Percentiles rank a stretch among this genome's conserved stretches.
Conservation (phyloP, 306 rosid genomes). For the Betula pendula region DNA sequence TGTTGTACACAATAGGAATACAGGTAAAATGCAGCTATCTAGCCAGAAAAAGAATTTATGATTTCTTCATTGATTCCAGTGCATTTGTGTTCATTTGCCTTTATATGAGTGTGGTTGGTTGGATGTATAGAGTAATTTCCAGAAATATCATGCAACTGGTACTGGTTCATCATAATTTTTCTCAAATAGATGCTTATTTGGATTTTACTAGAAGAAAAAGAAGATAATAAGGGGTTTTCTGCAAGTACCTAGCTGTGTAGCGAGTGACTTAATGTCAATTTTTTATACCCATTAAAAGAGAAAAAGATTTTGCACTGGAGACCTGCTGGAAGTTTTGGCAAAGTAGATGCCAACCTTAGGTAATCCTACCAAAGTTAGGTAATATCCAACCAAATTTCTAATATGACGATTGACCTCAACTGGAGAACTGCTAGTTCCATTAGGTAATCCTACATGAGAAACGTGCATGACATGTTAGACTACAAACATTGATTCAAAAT, state of each 20-base stretch:
- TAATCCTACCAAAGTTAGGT: too few relatives aligned
- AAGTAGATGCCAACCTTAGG: too few relatives aligned
- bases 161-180: not conserved
- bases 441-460: not conserved
- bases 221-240: not conserved
- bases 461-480: not conserved
- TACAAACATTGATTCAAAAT: not conserved
- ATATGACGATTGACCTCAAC: not conserved
- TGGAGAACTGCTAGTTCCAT: not conserved
- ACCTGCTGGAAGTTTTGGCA: not conserved
- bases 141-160: not conserved
- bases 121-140: conserved; percentile 12
- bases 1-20: conserved; percentile 84
- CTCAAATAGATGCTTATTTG: not conserved
- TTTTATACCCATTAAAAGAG: not conserved
- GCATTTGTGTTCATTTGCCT: not conserved
- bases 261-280: not conserved
- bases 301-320: too few relatives aligned
- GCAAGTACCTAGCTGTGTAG: not conserved
- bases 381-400: too few relatives aligned
- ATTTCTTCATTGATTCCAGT: conserved; percentile 17
- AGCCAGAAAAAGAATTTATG: conserved; percentile 3
- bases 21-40: conserved; percentile 54
- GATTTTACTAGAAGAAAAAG: not conserved
- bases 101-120: conserved; percentile 2